Evolutionary conservation across 2,329 filamentous ascomycete genomes (phyloP).

Genomic region (Stemphylium vesicarium): DNA sequence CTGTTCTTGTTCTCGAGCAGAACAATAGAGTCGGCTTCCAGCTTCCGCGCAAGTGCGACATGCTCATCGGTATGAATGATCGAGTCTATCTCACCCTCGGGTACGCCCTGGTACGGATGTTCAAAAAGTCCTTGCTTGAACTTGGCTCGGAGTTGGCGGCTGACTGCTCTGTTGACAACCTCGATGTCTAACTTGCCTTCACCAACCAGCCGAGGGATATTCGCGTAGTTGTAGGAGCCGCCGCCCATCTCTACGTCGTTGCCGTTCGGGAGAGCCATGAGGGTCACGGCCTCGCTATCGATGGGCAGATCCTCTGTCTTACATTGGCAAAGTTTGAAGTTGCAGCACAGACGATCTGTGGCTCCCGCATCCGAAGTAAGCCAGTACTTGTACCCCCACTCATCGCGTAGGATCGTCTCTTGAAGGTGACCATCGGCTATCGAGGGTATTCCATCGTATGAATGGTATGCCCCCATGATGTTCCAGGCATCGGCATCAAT

Average conservation of each 20-base stretch:
- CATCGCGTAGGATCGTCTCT: slow-evolving; percentile 68
- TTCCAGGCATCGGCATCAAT: slow-evolving; percentile 71
- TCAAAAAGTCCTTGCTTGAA: slow-evolving; percentile 76
- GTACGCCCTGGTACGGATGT: slow-evolving; percentile 67
- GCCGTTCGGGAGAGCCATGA: slow-evolving; percentile 69
- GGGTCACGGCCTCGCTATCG: slow-evolving; percentile 69
- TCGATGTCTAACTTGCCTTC: slow-evolving; percentile 65
- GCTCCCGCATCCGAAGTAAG: slow-evolving; percentile 72
- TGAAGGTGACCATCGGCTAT: slow-evolving; percentile 70
- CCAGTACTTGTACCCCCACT: slow-evolving; percentile 77
- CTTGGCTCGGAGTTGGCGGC: slow-evolving; percentile 69
- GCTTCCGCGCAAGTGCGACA: slow-evolving; percentile 66
- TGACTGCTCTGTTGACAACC: slow-evolving; percentile 70
- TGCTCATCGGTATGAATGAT: slow-evolving; percentile 68
- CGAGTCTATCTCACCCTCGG: slow-evolving; percentile 61
- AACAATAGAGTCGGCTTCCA: slow-evolving; percentile 73
- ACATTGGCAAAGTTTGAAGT: slow-evolving; percentile 68
- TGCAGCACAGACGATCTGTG: slow-evolving; percentile 69
- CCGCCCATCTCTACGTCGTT: slow-evolving; percentile 80
- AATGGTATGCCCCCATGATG: slow-evolving; percentile 78
- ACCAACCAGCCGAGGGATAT: slow-evolving; percentile 69
- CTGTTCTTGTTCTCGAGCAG: slow-evolving; percentile 74
- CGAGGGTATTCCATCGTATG: slow-evolving; percentile 73
- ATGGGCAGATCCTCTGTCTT: slow-evolving; percentile 55
- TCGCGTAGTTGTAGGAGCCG: slow-evolving; percentile 71